Percentiles rank a stretch among this genome's conserved stretches.
These are phyloP conservation scores for Asterionellopsis glacialis DNA, from an alignment of 108 stramenopile genomes.

Conservation along the genomic window DNA sequence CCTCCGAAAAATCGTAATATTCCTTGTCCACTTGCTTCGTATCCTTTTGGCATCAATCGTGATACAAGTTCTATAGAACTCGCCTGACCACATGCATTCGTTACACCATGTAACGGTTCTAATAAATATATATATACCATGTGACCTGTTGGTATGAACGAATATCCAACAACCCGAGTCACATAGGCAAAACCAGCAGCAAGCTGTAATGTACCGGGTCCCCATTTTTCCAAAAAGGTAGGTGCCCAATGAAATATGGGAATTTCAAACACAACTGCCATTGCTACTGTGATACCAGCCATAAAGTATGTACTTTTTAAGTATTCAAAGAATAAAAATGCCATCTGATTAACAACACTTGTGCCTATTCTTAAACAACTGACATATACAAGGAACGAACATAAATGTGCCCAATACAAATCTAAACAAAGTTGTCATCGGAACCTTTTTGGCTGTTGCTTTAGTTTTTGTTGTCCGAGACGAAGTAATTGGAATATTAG, in stretches of 20 bases:
- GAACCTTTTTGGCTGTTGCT: too few species aligned
- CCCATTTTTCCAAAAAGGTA: constrained; percentile 16
- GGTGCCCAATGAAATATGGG: constrained; percentile 59
- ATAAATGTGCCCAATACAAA: too few species aligned
- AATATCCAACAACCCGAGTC: constrained; percentile 53
- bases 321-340: constrained; percentile 42
- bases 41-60: too few species aligned
- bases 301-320: constrained; percentile 22
- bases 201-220: constrained; percentile 30
- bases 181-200: constrained; percentile 43
- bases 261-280: constrained; percentile 70
- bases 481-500: too few species aligned
- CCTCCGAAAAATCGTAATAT: constrained; percentile 23
- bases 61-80: constrained; percentile 38
- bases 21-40: constrained; percentile 38
- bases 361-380: too few species aligned
- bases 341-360: constrained; percentile 43
- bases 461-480: too few species aligned
- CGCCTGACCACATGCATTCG: constrained; percentile 43
- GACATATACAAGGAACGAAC: too few species aligned
- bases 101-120: constrained; percentile 62
- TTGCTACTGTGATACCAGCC: constrained; percentile 21
- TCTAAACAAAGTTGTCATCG: too few species aligned
- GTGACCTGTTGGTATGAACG: constrained; percentile 34
- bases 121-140: constrained; percentile 36